Base-by-base conservation (phyloP, 768 basidiomycete species). In the Boletus sensibilis region DNA sequence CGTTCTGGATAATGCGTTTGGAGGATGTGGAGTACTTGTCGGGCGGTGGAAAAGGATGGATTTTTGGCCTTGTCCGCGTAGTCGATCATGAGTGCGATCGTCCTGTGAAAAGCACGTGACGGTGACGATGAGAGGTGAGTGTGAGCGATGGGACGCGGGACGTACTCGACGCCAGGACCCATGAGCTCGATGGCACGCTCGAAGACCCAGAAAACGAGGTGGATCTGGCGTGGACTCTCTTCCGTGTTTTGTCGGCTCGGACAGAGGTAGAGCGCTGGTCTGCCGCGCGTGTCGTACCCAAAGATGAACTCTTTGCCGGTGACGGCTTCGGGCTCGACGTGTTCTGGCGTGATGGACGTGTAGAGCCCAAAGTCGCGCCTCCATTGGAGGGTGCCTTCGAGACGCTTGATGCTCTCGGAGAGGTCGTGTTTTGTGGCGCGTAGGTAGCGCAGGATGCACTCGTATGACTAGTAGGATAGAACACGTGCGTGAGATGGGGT, bases 1-100 rank as follows among this genome's bases (percentile, higher is more conserved):
- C 94, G 84, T 69, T 96, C 94, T 0, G 92, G 92, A 64, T 92
- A 94, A 67, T 94, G 90, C 23, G 83, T 80, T 64, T 92, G 91
- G 14, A 92, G 77, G 62, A 91, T 87, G 68, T 78, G 72, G 51
- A 88, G 77, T 13, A 82, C 77, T 27, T 62, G 67, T 11, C 76
- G 72, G 8, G 80, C 58, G 11, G 68, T 74, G 0, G 63, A 31
- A 13, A 83, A 48, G 8, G 78, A 75, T 0, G 82, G 79, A 25
- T 64, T 82, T 71, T 90, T 92, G 35, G 80, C 83, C 66, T 80
- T 79, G 67, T 90, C 88, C 5, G 82, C 87, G 51, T 86, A 92
- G 75, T 94, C 85, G 61, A 92, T 84, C 72, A 94, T 82, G 23
- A 92, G 75, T 13, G 78, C 79, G 25, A 93, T 60, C 11, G 82